A percentile compares a stretch with the other conserved stretches of the same genome.
phyloP scores from a whole-genome alignment of 1,284 basidiomycete genomes.

The Chondrostereum purpureum region DNA sequence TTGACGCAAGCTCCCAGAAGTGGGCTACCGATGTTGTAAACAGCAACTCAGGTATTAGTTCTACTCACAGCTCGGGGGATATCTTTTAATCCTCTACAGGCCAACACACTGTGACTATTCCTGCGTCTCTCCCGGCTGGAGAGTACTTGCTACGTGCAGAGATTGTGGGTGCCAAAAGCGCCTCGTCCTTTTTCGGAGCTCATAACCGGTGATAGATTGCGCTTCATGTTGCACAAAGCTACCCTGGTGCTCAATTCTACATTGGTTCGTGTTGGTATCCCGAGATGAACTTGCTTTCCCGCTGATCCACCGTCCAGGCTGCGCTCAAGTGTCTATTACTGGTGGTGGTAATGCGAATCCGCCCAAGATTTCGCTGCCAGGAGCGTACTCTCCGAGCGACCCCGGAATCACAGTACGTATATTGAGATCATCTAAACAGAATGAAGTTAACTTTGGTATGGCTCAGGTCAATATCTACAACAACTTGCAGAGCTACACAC shows the following conservation, averaged over 20 bases:
- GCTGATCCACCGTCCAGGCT: too few species aligned
- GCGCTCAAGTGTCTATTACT: conserved; percentile 12
- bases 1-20: conserved; percentile 27
- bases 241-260: conserved; percentile 44
- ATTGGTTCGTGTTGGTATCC: conserved; percentile 17
- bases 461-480: conserved; percentile 42
- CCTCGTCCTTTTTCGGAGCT: neutral
- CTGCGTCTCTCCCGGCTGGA: conserved; percentile 39
- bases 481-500: conserved; percentile 39
- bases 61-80: too few species aligned
- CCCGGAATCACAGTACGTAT: conserved; percentile 38
- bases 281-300: too few species aligned
- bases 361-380: conserved; percentile 31
- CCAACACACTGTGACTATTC: conserved; percentile 40
- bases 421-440: neutral
- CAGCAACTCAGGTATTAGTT: conserved; percentile 30
- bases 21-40: conserved; percentile 48
- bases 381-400: conserved; percentile 37
- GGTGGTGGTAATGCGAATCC: conserved; percentile 7
- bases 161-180: conserved; percentile 25
- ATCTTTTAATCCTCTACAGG: too few species aligned
- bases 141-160: conserved; percentile 46
- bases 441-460: neutral
- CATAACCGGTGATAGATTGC: conserved; percentile 27
- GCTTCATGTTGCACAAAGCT: conserved; percentile 32